Conservation (phyloP, 257 asterid genomes). For the Jasminum sambac region DNA sequence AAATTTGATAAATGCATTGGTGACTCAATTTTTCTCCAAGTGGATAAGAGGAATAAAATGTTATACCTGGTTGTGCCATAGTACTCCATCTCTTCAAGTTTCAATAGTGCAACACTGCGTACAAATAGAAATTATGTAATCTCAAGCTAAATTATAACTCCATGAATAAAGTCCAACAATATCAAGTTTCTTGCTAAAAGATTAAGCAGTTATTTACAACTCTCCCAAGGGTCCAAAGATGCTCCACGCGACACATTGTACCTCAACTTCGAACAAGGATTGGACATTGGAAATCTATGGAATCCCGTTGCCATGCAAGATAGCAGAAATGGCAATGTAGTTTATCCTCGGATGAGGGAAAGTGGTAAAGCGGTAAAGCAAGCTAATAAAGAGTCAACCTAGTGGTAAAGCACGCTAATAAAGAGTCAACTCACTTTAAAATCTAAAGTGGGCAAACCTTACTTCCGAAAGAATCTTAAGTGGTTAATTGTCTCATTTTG, state of each 20-base stretch:
- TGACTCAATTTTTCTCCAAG: constrained; percentile 4
- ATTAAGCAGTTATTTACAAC: too few relatives aligned
- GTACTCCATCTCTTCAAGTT: constrained; percentile 91
- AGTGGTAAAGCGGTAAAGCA: constrained; percentile 5
- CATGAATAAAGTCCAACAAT: too few relatives aligned
- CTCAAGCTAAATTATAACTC: constrained; percentile 1
- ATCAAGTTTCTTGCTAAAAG: too few relatives aligned
- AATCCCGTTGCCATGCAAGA: too few relatives aligned
- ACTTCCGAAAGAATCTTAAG: not conserved
- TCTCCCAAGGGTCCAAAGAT: too few relatives aligned
- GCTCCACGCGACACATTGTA: too few relatives aligned
- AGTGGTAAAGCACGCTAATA: not conserved
- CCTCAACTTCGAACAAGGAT: too few relatives aligned
- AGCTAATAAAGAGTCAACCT: not conserved
- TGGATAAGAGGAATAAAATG: not conserved
- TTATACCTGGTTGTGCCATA: constrained; percentile 89
- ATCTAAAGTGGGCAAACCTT: not conserved
- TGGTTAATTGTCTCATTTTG: too few relatives aligned
- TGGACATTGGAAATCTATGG: too few relatives aligned
- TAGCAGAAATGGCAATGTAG: too few relatives aligned
- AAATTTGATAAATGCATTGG: not conserved
- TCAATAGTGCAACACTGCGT: constrained; percentile 74
- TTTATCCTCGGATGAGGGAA: too few relatives aligned
- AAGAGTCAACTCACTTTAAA: not conserved
- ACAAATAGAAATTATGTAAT: constrained; percentile 9